Percentiles rank a stretch among this genome's conserved stretches.
Evolutionary conservation across 345 rosid species (phyloP).

Genomic region (Noccaea bulbosa): DNA sequence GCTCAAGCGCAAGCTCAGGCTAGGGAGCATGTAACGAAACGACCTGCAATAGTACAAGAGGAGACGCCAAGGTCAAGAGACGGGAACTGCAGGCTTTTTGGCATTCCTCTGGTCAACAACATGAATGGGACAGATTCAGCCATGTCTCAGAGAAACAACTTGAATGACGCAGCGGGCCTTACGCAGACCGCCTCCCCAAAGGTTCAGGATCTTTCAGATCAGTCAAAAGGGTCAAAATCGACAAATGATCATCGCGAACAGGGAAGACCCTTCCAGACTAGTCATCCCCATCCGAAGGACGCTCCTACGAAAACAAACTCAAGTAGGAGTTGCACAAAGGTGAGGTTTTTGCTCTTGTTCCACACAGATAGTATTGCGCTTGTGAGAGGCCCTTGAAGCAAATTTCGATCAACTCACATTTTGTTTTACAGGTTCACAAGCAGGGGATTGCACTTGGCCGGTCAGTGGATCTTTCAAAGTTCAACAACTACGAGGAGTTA

Average conservation of each 20-base stretch:
- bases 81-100: conserved; percentile 75
- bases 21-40: conserved; percentile 47
- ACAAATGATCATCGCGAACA: conserved; percentile 49
- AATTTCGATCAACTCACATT: too few species aligned
- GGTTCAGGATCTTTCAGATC: conserved; percentile 45
- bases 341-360: conserved; percentile 16
- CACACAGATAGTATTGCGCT: background rate
- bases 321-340: conserved; percentile 80
- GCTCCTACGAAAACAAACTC: conserved; percentile 49
- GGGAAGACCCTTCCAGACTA: conserved; percentile 48
- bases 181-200: conserved; percentile 42
- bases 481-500: conserved; percentile 66
- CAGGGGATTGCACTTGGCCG: conserved; percentile 80
- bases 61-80: conserved; percentile 52
- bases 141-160: conserved; percentile 36
- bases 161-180: conserved; percentile 35
- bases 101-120: conserved; percentile 61
- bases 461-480: conserved; percentile 82
- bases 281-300: conserved; percentile 49
- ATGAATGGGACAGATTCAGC: conserved; percentile 43
- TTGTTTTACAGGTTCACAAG: conserved; percentile 62
- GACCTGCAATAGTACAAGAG: conserved; percentile 45
- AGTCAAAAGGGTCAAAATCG: conserved; percentile 47
- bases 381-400: background rate
- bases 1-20: conserved; percentile 49